Conservation (phyloP, 257 asterid genomes). For the Nyctanthes arbortristis region DNA sequence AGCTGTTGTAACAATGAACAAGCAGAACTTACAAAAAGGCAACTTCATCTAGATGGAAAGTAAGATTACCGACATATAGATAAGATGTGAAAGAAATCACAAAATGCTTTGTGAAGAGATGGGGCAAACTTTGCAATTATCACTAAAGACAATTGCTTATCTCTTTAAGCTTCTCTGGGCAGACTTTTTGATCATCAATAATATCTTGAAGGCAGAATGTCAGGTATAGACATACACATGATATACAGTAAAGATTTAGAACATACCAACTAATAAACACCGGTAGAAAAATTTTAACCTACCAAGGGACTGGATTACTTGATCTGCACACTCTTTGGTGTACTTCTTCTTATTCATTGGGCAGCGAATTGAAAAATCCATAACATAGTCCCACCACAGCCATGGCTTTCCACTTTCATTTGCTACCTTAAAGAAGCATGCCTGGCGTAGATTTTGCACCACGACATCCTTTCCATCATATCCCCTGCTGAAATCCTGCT, state of each 20-base stretch:
- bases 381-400: slow-evolving; percentile 81
- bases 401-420: slow-evolving; percentile 69
- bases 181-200: neutral
- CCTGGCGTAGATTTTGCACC: slow-evolving; percentile 63
- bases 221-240: neutral
- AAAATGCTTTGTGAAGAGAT: no score
- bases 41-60: no score
- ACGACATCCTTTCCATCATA: slow-evolving; percentile 77
- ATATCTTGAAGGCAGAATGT: neutral
- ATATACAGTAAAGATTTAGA: neutral
- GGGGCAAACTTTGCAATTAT: no score
- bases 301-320: slow-evolving; percentile 72
- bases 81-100: no score
- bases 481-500: slow-evolving; percentile 68
- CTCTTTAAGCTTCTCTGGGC: no score
- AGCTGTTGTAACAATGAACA: no score
- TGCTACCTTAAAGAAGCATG: slow-evolving; percentile 67
- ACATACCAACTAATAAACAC: neutral
- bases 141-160: no score
- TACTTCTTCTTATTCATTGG: slow-evolving; percentile 70
- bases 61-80: no score
- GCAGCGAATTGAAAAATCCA: slow-evolving; percentile 65
- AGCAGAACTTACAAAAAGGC: no score
- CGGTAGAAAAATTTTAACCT: slow-evolving; percentile 19
- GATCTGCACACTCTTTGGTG: slow-evolving; percentile 63